Evolutionary conservation across 2,329 filamentous ascomycete species (phyloP).

Genomic region (Lachnellula hyalina): DNA sequence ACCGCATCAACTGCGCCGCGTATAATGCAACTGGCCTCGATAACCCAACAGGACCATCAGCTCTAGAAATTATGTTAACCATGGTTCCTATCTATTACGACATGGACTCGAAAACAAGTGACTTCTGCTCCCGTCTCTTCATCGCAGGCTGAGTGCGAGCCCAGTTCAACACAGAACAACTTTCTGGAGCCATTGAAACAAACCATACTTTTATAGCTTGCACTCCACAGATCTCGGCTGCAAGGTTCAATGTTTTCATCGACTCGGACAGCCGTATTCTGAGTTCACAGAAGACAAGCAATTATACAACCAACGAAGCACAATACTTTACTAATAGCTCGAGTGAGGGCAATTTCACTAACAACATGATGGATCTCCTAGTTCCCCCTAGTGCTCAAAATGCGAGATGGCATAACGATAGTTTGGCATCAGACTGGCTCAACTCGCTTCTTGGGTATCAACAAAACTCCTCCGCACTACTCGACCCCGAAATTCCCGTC

Average conservation of each 20-base stretch:
- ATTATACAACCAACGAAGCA: not conserved
- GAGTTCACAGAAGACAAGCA: constrained; percentile 6
- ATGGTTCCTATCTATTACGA: not conserved
- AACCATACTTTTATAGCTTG: not conserved
- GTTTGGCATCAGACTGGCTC: constrained; percentile 38
- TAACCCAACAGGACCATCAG: not conserved
- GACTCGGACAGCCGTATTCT: constrained; percentile 30
- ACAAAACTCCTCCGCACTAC: constrained; percentile 27
- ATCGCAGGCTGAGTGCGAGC: constrained; percentile 14
- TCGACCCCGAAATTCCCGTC: constrained; percentile 33
- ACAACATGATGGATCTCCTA: constrained; percentile 1
- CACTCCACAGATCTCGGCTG: constrained; percentile 32
- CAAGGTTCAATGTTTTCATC: constrained; percentile 33
- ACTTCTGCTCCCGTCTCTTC: constrained; percentile 8
- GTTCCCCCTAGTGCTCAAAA: constrained; percentile 17
- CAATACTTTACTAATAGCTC: constrained; percentile 5
- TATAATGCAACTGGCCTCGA: not conserved
- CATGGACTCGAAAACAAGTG: constrained; percentile 1
- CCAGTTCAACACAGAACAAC: not conserved
- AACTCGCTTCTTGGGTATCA: constrained; percentile 40
- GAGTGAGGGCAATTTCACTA: not conserved
- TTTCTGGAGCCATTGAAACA: not conserved
- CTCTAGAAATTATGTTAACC: constrained; percentile 6
- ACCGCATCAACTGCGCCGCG: not conserved
- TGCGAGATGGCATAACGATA: constrained; percentile 41